Evolutionary conservation across 805 yeast species (phyloP).

Genomic region (Spathaspora passalidarum): DNA sequence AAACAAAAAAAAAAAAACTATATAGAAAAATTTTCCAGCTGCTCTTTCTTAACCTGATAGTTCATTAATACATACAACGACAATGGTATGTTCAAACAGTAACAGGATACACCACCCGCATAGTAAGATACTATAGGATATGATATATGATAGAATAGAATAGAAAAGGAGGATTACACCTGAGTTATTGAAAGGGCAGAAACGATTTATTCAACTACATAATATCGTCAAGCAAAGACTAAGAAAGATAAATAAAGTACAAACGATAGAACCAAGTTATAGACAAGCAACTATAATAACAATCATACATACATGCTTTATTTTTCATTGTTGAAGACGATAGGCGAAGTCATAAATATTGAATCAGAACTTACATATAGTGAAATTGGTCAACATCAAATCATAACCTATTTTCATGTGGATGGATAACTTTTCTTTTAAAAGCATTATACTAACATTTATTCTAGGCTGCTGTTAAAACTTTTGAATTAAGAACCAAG

Average conservation of each 20-base stretch:
- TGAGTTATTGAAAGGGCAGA: no score
- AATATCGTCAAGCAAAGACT: no score
- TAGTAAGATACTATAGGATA: background rate
- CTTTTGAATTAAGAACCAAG: constrained; percentile 95
- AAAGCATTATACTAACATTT: constrained; percentile 6
- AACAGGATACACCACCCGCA: background rate
- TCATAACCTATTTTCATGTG: background rate
- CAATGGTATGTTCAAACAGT: constrained; percentile 1
- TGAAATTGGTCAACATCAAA: no score
- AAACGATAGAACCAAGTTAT: no score
- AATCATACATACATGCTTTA: no score
- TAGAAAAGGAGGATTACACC: background rate
- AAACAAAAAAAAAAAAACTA: background rate
- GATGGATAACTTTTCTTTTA: background rate
- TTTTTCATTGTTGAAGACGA: no score
- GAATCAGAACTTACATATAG: no score
- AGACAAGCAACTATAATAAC: no score
- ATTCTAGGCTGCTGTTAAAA: constrained; percentile 78
- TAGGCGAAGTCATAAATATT: no score
- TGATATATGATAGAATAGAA: background rate
- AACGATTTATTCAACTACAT: no score
- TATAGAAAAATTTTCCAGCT: constrained; percentile 1
- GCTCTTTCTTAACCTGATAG: background rate
- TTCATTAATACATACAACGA: constrained; percentile 2
- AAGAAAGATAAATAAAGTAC: no score